These are phyloP conservation scores for Bacidia gigantensis DNA, from an alignment of 495 filamentous ascomycete genomes.

Conservation along the genomic window DNA sequence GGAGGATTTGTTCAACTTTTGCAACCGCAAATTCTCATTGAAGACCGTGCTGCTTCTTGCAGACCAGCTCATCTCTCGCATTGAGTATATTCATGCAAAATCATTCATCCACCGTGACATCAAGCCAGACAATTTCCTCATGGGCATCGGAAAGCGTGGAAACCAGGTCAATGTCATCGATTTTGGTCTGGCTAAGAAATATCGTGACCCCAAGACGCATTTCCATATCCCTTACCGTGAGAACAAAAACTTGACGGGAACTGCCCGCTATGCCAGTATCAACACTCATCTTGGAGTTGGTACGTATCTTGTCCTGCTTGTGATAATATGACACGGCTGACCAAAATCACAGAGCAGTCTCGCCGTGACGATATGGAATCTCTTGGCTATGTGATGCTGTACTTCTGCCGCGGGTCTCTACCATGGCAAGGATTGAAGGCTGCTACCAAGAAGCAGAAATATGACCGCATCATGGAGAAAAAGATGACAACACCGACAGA, in stretches of 20 bases:
- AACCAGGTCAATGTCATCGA: constrained; percentile 99
- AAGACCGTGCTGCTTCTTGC: constrained; percentile 98
- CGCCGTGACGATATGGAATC: constrained; percentile 99
- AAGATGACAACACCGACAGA: constrained; percentile 99
- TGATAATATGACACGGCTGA: constrained; percentile 19
- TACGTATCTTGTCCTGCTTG: constrained; percentile 26
- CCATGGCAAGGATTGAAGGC: constrained; percentile 99
- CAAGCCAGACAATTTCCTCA: constrained; percentile 99
- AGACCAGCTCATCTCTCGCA: constrained; percentile 97
- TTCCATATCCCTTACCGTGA: constrained; percentile 99
- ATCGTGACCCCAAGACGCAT: constrained; percentile 98
- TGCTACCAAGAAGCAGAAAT: constrained; percentile 99
- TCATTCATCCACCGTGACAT: constrained; percentile 99
- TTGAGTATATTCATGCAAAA: constrained; percentile 99
- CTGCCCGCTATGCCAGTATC: constrained; percentile 97
- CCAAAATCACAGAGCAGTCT: constrained; percentile 60
- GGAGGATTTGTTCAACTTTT: constrained; percentile 99
- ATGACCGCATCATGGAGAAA: constrained; percentile 99
- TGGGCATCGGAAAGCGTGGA: constrained; percentile 99
- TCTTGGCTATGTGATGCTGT: constrained; percentile 98
- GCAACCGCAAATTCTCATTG: constrained; percentile 98
- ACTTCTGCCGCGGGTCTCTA: constrained; percentile 98
- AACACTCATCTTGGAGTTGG: constrained; percentile 96
- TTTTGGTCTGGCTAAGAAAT: constrained; percentile 99
- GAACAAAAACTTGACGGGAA: constrained; percentile 99